Percentiles rank a stretch among this genome's conserved stretches.
Conservation (phyloP, 768 basidiomycete species). For the Cyclocybe aegerita region DNA sequence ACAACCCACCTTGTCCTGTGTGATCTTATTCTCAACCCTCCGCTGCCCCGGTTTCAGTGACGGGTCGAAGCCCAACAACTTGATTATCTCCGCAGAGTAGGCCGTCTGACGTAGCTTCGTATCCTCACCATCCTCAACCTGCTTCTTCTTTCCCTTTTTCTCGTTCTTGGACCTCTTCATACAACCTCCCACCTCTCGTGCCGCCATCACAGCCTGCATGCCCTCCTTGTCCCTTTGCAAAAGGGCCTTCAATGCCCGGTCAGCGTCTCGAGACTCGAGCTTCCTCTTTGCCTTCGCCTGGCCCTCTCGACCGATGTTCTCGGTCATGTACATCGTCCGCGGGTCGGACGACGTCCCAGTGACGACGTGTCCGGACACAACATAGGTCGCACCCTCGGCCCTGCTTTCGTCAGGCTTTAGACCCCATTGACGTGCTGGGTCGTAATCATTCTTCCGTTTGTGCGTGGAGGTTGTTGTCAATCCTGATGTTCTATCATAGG, state of each 20-base stretch:
- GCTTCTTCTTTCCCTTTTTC: slow-evolving; percentile 8
- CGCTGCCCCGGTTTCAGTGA: slow-evolving; percentile 52
- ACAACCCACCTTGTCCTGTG: slow-evolving; percentile 52
- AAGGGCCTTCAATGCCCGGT: slow-evolving; percentile 57
- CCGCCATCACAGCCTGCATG: slow-evolving; percentile 60
- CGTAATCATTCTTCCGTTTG: slow-evolving; percentile 57
- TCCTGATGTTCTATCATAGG: slow-evolving; percentile 62
- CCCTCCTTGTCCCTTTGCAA: slow-evolving; percentile 67
- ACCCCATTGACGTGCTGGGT: slow-evolving; percentile 76
- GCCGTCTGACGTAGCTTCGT: slow-evolving; percentile 20
- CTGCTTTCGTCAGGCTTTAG: slow-evolving; percentile 53
- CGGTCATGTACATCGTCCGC: slow-evolving; percentile 52
- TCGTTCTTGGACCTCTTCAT: slow-evolving; percentile 13
- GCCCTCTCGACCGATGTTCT: slow-evolving; percentile 77
- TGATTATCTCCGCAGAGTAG: slow-evolving; percentile 68
- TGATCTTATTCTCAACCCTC: slow-evolving; percentile 34
- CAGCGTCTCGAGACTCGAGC: slow-evolving; percentile 55
- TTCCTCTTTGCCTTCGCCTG: slow-evolving; percentile 75
- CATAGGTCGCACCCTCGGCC: slow-evolving; percentile 58
- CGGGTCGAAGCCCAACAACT: slow-evolving; percentile 80
- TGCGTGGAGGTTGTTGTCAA: slow-evolving; percentile 53
- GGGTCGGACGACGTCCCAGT: slow-evolving; percentile 40
- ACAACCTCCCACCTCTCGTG: slow-evolving; percentile 41
- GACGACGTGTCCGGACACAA: slow-evolving; percentile 79
- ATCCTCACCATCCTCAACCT: slow-evolving; percentile 20